Conservation (phyloP, 139 green algal species). For the Coelastrella sp. region DNA sequence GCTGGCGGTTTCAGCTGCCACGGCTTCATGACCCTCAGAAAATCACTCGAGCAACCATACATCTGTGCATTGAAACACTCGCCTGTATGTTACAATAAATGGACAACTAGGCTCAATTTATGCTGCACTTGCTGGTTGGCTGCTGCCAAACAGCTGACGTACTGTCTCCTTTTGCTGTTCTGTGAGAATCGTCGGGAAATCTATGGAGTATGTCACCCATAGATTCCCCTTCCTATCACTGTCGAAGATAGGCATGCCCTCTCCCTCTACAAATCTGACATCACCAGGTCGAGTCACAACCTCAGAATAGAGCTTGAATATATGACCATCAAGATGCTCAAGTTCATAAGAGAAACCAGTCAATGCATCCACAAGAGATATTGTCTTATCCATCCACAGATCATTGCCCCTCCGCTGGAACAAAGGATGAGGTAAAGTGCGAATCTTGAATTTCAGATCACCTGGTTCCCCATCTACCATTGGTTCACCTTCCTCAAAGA, state of each 20-base stretch:
- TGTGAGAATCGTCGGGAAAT: conserved; percentile 84
- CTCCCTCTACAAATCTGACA: conserved; percentile 41
- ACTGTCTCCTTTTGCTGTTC: conserved; percentile 78
- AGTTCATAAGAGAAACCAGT: conserved; percentile 86
- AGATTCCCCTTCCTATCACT: conserved; percentile 72
- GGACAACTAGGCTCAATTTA: background rate
- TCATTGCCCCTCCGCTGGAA: conserved; percentile 79
- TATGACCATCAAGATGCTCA: conserved; percentile 94
- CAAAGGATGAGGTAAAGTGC: conserved; percentile 56
- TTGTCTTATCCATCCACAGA: conserved; percentile 76
- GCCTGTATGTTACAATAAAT: background rate
- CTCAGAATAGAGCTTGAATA: conserved; percentile 55
- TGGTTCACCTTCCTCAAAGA: conserved; percentile 97
- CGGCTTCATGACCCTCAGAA: no score
- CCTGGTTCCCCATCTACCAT: conserved; percentile 95
- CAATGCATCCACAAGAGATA: conserved; percentile 90
- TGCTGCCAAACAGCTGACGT: conserved; percentile 61
- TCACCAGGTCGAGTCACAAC: conserved; percentile 67
- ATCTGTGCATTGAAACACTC: no score
- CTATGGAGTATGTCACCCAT: conserved; percentile 84
- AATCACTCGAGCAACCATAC: no score
- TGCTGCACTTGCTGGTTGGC: background rate
- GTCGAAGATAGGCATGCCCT: conserved; percentile 72
- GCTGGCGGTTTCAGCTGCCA: no score
- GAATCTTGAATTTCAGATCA: conserved; percentile 84